Percentiles rank a stretch among this genome's conserved stretches.
Evolutionary conservation across 257 asterid genomes (phyloP).

Genomic region (Solanum appendiculatum): DNA sequence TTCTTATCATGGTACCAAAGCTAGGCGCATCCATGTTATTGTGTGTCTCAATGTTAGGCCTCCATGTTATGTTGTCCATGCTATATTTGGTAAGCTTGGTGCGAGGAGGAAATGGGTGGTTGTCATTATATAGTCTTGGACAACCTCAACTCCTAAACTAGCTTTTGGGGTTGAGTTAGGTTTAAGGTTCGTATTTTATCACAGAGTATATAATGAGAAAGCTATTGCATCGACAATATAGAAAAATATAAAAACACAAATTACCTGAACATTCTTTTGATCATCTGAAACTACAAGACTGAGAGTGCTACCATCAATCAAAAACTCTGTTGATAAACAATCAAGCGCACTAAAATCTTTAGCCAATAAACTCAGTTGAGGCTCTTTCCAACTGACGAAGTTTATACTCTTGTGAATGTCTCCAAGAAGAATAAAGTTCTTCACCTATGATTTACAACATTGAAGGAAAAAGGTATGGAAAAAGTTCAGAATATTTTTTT

Average conservation of each 20-base stretch:
- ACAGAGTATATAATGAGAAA: background rate
- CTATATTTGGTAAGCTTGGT: background rate
- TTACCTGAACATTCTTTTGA: conserved; percentile 97
- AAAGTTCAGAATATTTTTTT: background rate
- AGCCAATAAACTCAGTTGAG: conserved; percentile 85
- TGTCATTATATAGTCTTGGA: background rate
- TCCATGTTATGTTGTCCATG: background rate
- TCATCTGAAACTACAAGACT: conserved; percentile 95
- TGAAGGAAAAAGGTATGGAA: background rate
- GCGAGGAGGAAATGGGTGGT: background rate
- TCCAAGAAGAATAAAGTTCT: conserved; percentile 89
- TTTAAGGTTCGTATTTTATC: background rate
- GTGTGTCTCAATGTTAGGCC: background rate
- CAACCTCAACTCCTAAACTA: background rate
- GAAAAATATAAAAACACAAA: background rate
- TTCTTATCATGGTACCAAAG: background rate
- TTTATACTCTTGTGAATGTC: conserved; percentile 95
- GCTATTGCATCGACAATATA: background rate
- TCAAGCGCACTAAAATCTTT: conserved; percentile 94
- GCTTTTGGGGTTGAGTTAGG: background rate
- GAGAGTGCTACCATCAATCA: conserved; percentile 94
- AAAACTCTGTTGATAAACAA: conserved; percentile 87
- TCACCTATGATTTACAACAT: conserved; percentile 39
- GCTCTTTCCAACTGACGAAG: conserved; percentile 98
- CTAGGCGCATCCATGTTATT: background rate